Base-by-base conservation (phyloP, 805 yeast genomes). In the Huiozyma naganishii region DNA sequence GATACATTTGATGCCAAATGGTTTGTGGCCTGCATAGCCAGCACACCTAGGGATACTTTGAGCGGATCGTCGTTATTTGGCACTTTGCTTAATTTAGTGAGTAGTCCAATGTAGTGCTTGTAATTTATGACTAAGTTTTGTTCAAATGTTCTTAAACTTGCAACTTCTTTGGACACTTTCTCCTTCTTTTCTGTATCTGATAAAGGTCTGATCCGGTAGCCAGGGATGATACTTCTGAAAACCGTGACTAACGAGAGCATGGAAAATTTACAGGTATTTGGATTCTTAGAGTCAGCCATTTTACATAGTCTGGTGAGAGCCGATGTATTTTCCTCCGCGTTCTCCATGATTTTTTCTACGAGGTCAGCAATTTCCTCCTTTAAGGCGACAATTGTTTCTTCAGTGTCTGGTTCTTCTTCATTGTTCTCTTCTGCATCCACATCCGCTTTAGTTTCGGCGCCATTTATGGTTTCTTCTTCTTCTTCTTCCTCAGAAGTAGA, bases 311-410 rank as follows among this genome's bases (percentile, higher is more conserved):
- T 76, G 2, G 83, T 72, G 9, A 89, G 67, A 29, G 77, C 68
- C 10, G 74, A 58, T 6, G 82, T 70, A 54, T 89, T 76, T 55
- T 86, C 95, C 61, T 92, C 97, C 6, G 97, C 96, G 46, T 86
- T 85, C 58, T 88, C 95, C 54, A 78, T 78, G 32, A 90, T 65
- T 36, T 74, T 73, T 35, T 85, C 83, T 1, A 95, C 96, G 40
- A 81, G 62, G 13, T 74, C 78, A 0, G 97, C 95, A 36, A 92
- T 75, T 44, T 83, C 85, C 64, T 88, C 97, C 55, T 88, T 84
- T 36, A 83, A 68, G 45, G 75, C 72, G 6, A 71, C 52, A 27
- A 85, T 67, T 44, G 69, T 70, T 58, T 83, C 83, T 45, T 67
- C 71, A 0, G 75, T 68, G 47, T 77, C 77, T 27, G 63, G 64